Percentiles rank a stretch among this genome's conserved stretches.
phyloP scores from a whole-genome alignment of 257 asterid genomes.

The Salvia hispanica region DNA sequence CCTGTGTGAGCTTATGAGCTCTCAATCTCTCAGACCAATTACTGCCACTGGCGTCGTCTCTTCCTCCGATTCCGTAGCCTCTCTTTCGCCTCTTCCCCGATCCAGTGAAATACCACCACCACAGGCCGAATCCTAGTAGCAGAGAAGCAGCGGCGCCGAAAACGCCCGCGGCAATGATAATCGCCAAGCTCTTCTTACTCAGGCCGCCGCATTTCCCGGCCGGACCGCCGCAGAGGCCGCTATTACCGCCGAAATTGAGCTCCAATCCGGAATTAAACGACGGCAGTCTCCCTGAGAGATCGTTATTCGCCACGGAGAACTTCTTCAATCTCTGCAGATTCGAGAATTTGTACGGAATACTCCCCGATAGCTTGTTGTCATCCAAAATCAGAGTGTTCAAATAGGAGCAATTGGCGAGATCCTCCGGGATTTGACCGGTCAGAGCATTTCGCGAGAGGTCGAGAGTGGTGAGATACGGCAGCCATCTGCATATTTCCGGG shows the following conservation, averaged over 20 bases:
- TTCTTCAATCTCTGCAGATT: conserved; percentile 51
- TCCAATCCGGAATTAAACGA: conserved; percentile 34
- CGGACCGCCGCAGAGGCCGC: conserved; percentile 52
- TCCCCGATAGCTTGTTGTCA: conserved; percentile 55
- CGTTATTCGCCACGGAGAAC: conserved; percentile 53
- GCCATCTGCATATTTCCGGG: conserved; percentile 66
- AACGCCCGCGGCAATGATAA: conserved; percentile 60
- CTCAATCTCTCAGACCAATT: conserved; percentile 47
- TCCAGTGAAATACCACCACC: conserved; percentile 55
- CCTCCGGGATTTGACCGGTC: conserved; percentile 69
- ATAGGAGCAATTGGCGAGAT: conserved; percentile 64
- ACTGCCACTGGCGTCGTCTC: conserved; percentile 29
- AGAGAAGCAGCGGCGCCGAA: conserved; percentile 51
- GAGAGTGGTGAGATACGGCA: conserved; percentile 65
- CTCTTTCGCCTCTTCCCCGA: conserved; percentile 39
- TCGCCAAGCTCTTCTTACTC: conserved; percentile 42
- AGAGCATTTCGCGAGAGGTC: conserved; percentile 65
- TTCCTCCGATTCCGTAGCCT: conserved; percentile 37
- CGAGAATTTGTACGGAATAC: conserved; percentile 63
- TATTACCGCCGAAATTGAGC: conserved; percentile 45
- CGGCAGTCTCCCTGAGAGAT: conserved; percentile 52
- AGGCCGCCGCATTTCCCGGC: conserved; percentile 49
- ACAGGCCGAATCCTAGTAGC: conserved; percentile 57
- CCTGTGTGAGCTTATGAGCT: conserved; percentile 58
- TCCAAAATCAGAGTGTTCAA: conserved; percentile 48